These are phyloP conservation scores for Diaporthe ilicicola DNA, from an alignment of 2,329 filamentous ascomycete species.

Conservation along the genomic window DNA sequence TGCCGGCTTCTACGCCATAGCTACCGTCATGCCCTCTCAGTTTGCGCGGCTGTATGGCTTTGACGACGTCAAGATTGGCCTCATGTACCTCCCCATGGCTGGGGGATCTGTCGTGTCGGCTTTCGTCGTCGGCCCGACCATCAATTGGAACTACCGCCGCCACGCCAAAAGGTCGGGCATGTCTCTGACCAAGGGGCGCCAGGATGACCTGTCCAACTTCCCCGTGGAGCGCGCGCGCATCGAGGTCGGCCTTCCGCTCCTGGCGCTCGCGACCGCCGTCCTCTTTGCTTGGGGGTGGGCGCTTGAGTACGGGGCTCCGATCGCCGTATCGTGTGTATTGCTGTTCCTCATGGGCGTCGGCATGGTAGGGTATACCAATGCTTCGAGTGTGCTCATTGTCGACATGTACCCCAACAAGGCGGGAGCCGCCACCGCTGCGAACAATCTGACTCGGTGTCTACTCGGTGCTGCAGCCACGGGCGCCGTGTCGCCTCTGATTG, in stretches of 20 bases:
- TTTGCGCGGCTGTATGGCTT: slow-evolving; percentile 65
- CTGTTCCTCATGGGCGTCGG: slow-evolving; percentile 56
- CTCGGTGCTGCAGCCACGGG: slow-evolving; percentile 63
- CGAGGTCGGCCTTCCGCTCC: slow-evolving; percentile 58
- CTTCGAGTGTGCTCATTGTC: slow-evolving; percentile 60
- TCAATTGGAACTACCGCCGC: slow-evolving; percentile 75
- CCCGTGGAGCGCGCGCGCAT: slow-evolving; percentile 61
- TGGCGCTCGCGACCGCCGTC: slow-evolving; percentile 57
- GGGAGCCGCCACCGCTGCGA: slow-evolving; percentile 63
- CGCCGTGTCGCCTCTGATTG: slow-evolving; percentile 60
- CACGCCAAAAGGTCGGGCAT: slow-evolving; percentile 64
- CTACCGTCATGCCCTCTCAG: slow-evolving; percentile 53
- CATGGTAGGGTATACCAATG: slow-evolving; percentile 64
- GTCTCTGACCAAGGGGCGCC: slow-evolving; percentile 60
- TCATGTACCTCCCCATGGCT: slow-evolving; percentile 62
- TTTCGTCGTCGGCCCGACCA: slow-evolving; percentile 57
- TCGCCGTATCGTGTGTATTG: slow-evolving; percentile 57
- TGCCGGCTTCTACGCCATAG: slow-evolving; percentile 58
- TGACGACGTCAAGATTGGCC: slow-evolving; percentile 61
- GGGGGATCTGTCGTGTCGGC: slow-evolving; percentile 58
- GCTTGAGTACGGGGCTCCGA: slow-evolving; percentile 49
- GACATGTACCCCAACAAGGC: slow-evolving; percentile 63
- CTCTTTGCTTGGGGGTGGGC: slow-evolving; percentile 63
- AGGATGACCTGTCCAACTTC: slow-evolving; percentile 57
- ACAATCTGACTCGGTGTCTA: slow-evolving; percentile 64